These are phyloP conservation scores for Suhomyces canberraensis DNA, from an alignment of 805 yeast genomes.

Conservation along the genomic window DNA sequence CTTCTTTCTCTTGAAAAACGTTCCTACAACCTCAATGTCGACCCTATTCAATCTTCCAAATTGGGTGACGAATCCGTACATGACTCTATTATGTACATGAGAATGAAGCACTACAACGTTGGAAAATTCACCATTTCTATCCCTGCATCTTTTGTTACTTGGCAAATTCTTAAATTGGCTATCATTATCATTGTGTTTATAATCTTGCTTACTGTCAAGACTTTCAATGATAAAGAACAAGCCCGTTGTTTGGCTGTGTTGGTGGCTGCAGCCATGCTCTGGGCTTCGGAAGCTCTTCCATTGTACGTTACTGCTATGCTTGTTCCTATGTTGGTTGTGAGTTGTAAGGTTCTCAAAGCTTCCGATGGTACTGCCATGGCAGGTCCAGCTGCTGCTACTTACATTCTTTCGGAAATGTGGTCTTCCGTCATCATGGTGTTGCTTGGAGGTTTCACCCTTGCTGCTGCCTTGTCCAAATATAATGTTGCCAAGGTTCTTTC, in stretches of 20 bases:
- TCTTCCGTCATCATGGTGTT: constrained; percentile 86
- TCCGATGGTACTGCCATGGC: constrained; percentile 47
- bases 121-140: constrained; percentile 20
- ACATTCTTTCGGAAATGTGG: constrained; percentile 89
- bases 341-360: constrained; percentile 48
- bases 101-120: constrained; percentile 9
- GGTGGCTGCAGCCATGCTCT: constrained; percentile 50
- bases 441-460: constrained; percentile 91
- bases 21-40: constrained; percentile 27
- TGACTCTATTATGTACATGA: constrained; percentile 18
- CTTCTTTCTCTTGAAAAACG: constrained; percentile 67
- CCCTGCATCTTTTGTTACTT: constrained; percentile 48
- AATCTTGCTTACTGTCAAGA: constrained; percentile 49
- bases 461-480: constrained; percentile 91
- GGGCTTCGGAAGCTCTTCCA: constrained; percentile 54
- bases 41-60: constrained; percentile 16
- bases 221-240: constrained; percentile 63
- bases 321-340: constrained; percentile 46
- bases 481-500: constrained; percentile 84
- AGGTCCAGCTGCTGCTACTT: constrained; percentile 71
- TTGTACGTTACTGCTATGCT: constrained; percentile 47
- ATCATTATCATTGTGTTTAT: constrained; percentile 52
- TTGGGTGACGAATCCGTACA: constrained; percentile 24
- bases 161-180: constrained; percentile 47
- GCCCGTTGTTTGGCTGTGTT: constrained; percentile 69